Evolutionary conservation across 768 basidiomycete genomes (phyloP).

Genomic region (Dendrothele bispora): DNA sequence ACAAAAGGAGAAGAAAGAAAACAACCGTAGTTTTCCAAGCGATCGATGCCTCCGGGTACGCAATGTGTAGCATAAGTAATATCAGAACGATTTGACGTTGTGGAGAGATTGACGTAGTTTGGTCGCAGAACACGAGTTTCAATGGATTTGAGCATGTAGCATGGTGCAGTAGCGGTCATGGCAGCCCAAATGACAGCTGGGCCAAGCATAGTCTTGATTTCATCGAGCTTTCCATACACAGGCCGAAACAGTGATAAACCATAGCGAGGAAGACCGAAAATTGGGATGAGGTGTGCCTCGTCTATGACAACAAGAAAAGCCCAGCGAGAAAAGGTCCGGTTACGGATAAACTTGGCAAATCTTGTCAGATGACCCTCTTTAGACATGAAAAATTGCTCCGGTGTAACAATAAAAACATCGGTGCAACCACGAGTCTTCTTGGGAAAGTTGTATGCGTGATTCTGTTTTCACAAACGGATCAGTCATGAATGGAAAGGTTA

Average conservation of each 20-base stretch:
- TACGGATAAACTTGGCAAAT: neutral
- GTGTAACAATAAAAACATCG: no score
- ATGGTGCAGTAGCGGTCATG: conserved; percentile 4
- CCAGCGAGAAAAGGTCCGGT: neutral
- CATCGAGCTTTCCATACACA: neutral
- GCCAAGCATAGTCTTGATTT: neutral
- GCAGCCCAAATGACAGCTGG: neutral
- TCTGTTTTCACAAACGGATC: no score
- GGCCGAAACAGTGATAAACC: neutral
- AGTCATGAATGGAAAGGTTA: no score
- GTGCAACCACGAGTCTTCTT: no score
- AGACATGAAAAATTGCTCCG: conserved; percentile 4
- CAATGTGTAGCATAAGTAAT: conserved; percentile 9
- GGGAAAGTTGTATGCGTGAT: no score
- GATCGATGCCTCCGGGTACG: neutral
- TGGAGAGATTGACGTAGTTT: neutral
- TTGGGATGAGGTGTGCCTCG: conserved; percentile 3
- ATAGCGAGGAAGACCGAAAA: neutral
- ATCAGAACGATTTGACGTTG: conserved; percentile 1
- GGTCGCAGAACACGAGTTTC: no score
- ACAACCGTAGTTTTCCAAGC: conserved; percentile 3
- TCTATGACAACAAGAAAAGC: conserved; percentile 1
- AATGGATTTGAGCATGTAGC: conserved; percentile 5
- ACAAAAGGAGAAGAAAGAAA: no score
- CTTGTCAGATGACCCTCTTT: conserved; percentile 2